phyloP scores from a whole-genome alignment of 2,329 filamentous ascomycete species.

The Chalaropsis ovoidea region DNA sequence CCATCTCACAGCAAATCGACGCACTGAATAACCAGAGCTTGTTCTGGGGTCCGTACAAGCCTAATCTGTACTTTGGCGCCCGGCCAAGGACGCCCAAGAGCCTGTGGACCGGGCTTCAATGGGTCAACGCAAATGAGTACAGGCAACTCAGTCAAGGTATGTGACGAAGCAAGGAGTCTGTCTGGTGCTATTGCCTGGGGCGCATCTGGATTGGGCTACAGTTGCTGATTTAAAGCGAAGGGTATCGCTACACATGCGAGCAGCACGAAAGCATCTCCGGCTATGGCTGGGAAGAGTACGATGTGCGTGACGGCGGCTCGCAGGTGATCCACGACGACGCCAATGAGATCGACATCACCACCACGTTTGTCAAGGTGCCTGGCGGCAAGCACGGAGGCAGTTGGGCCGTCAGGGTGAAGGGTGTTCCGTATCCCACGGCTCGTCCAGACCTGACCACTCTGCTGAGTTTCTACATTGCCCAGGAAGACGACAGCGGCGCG shows the following conservation, averaged over 20 bases:
- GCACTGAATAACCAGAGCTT: constrained; percentile 64
- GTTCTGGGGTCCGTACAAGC: constrained; percentile 90
- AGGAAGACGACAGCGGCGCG: constrained; percentile 68
- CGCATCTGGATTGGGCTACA: background rate
- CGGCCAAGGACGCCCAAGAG: constrained; percentile 72
- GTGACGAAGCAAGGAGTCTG: constrained; percentile 59
- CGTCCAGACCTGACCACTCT: constrained; percentile 60
- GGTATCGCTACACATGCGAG: constrained; percentile 75
- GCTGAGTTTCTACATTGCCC: constrained; percentile 68
- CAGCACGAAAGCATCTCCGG: constrained; percentile 88
- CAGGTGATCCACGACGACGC: constrained; percentile 84
- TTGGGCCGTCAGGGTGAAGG: constrained; percentile 85
- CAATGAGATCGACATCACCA: constrained; percentile 83
- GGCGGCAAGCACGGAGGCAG: constrained; percentile 77
- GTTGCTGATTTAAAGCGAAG: background rate
- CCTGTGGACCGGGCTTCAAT: constrained; percentile 73
- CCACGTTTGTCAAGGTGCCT: constrained; percentile 85
- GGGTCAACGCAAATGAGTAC: constrained; percentile 76
- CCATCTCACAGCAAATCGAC: constrained; percentile 22
- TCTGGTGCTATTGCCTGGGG: background rate
- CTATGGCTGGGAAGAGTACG: constrained; percentile 97
- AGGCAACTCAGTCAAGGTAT: constrained; percentile 63
- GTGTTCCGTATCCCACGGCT: constrained; percentile 61
- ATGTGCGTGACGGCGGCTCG: constrained; percentile 73
- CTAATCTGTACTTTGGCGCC: constrained; percentile 89